Evolutionary conservation across 495 filamentous ascomycete genomes (phyloP).

Genomic region (Tuber aestivum): DNA sequence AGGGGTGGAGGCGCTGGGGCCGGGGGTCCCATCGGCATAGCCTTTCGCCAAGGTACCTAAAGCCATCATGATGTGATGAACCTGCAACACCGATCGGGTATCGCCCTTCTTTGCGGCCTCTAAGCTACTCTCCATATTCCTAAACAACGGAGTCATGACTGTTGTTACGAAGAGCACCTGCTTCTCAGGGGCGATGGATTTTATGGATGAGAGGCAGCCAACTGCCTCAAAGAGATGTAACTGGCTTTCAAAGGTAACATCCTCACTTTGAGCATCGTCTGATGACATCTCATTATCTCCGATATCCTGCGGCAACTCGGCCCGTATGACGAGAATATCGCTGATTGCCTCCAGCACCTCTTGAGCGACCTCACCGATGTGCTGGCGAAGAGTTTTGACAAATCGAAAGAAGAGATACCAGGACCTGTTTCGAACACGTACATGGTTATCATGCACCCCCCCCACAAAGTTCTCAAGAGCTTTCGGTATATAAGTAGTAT

Average conservation of each 20-base stretch:
- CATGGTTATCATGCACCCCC: slow-evolving; percentile 77
- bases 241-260: slow-evolving; percentile 83
- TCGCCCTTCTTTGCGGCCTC: slow-evolving; percentile 69
- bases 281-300: slow-evolving; percentile 90
- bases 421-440: slow-evolving; percentile 76
- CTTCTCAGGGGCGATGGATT: slow-evolving; percentile 66
- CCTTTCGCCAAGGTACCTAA: slow-evolving; percentile 83
- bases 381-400: slow-evolving; percentile 75
- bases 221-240: slow-evolving; percentile 91
- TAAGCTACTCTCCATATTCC: slow-evolving; percentile 74
- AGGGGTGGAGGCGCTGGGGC: slow-evolving; percentile 49
- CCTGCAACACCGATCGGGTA: slow-evolving; percentile 71
- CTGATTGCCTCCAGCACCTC: slow-evolving; percentile 82
- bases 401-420: slow-evolving; percentile 96
- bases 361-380: slow-evolving; percentile 81
- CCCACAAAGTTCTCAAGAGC: slow-evolving; percentile 90
- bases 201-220: slow-evolving; percentile 76
- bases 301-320: slow-evolving; percentile 71
- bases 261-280: slow-evolving; percentile 78
- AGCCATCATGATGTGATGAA: slow-evolving; percentile 95
- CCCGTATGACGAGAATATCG: slow-evolving; percentile 83
- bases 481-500: slow-evolving; percentile 68
- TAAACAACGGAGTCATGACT: slow-evolving; percentile 77
- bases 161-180: slow-evolving; percentile 78
- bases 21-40: slow-evolving; percentile 79